Base-by-base conservation (phyloP, 2,329 filamentous ascomycete species). In the Alternaria ventricosa region DNA sequence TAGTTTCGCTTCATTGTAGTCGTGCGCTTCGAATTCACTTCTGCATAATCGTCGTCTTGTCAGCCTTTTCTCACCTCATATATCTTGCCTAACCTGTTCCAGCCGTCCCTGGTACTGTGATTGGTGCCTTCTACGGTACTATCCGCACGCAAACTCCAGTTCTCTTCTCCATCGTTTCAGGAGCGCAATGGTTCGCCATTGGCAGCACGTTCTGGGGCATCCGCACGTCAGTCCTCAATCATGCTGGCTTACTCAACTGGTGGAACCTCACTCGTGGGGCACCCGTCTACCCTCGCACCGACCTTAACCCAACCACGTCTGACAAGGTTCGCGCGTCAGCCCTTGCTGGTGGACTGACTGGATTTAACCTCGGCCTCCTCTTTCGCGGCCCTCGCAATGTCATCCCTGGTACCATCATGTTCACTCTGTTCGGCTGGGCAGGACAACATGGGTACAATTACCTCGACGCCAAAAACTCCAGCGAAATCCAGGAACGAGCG, bases 171-270 rank as follows among this genome's bases (percentile, higher is more conserved):
- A 71, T 90, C 12, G 86, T 90, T 41, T 89, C 90, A 22, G 91
- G 92, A 18, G 83, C 92, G 44, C 93, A 97, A 81, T 97, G 92
- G 88, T 93, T 93, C 79, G 86, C 88, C 45, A 85, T 96, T 43
- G 93, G 93, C 36, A 88, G 87, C 50, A 91, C 88, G 15, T 97
- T 90, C 77, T 95, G 90, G 85, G 90, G 91, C 89, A 83, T 73
- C 25, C 79, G 83, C 11, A 72, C 75, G n/a, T 68, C 76, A 11
- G 70, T 84, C 22, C 77, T 85, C 23, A 71, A 78, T 51, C 67
- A 65, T 6, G 63, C 66, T 18, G 75, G 77, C 7, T 68, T 80
- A 3, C 25, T 53, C 3, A 79, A 78, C 62, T 75, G 74, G 75
- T 76, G 68, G 70, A 71, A 71, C 20, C 23, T 61, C 15, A 77